Percentiles rank a stretch among this genome's conserved stretches.
phyloP scores from a whole-genome alignment of 805 yeast species.

The Candida sphagnicola region DNA sequence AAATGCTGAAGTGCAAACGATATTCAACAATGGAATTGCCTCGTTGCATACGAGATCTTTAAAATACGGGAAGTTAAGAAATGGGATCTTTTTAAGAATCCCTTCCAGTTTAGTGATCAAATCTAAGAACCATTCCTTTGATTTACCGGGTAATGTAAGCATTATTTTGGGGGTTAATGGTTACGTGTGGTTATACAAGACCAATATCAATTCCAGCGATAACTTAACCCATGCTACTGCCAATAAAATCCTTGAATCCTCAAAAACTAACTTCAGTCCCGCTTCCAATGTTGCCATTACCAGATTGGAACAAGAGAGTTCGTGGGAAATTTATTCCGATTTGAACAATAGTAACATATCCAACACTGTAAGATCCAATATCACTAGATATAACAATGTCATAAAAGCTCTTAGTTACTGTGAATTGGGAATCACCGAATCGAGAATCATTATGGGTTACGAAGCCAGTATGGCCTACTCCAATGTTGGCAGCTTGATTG shows the following conservation, averaged over 20 bases:
- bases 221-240: constrained; percentile 13
- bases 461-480: constrained; percentile 84
- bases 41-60: constrained; percentile 92
- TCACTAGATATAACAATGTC: constrained; percentile 82
- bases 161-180: constrained; percentile 93
- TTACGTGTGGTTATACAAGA: constrained; percentile 84
- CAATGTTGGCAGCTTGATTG: constrained; percentile 64
- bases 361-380: constrained; percentile 59
- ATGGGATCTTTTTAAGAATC: constrained; percentile 78
- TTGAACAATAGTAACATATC: constrained; percentile 70
- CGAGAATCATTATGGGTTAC: constrained; percentile 73
- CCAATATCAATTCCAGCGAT: constrained; percentile 20
- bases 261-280: constrained; percentile 15
- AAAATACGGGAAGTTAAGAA: constrained; percentile 91
- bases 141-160: constrained; percentile 91
- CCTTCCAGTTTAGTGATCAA: constrained; percentile 82
- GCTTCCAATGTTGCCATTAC: constrained; percentile 59
- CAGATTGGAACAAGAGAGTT: constrained; percentile 84
- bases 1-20: constrained; percentile 92
- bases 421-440: constrained; percentile 84
- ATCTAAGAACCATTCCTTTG: constrained; percentile 82
- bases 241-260: constrained; percentile 11
- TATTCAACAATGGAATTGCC: constrained; percentile 87
- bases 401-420: constrained; percentile 76
- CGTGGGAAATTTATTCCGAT: constrained; percentile 94